Evolutionary conservation across 371 early-diverging fungal species (phyloP), one percentile per base, ranked within the genome.

Genomic region (Rhizopus arrhizus): DNA sequence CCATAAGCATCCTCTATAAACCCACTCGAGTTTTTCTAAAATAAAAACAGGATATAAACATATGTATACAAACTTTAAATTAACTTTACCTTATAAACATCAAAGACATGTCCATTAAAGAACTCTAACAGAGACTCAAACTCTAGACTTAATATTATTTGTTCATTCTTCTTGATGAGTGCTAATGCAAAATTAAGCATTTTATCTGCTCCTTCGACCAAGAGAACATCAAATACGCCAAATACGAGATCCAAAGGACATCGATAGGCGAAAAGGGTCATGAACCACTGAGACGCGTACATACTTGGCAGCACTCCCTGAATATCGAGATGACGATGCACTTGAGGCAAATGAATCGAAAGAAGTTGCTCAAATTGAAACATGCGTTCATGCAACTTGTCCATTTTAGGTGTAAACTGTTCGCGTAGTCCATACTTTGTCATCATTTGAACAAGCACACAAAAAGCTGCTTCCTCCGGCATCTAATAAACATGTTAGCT

Each of bases 381-480:
- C 54, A 94, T 73, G 3, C 89, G 82, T 55, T 88, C 78, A 59
- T 92, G 91, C 53, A 95, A 80, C 5, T 85, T 85, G 51, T 89
- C 84, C 95, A 95, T 95, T 50, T 83, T 72, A 5, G 92, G 88
- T 42, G 89, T 84, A 61, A 86, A 95, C 56, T 90, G 83, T 5
- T 81, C 87, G 28, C 94, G 83, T 73, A 97, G 79, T 28, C 88
- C 87, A 69, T 94, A 95, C 34, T 86, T 79, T 34, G 75, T 81
- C 69, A 89, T 70, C 6, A 81, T 35, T 63, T 86, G 80, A 31
- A 92, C 89, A 48, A 95, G 80, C 10, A 92, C 85, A 64, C 90
- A 86, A 70, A 96, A 97, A 0, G 95, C 94, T 65, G 91, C 89
- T 55, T 96, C 96, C 47, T 76, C 75, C 1, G 90, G 87, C 93